Evolutionary conservation across 352 stramenopile genomes (phyloP), one percentile per base, ranked within the genome.

Genomic region (Pythium rhizo-oryzae): DNA sequence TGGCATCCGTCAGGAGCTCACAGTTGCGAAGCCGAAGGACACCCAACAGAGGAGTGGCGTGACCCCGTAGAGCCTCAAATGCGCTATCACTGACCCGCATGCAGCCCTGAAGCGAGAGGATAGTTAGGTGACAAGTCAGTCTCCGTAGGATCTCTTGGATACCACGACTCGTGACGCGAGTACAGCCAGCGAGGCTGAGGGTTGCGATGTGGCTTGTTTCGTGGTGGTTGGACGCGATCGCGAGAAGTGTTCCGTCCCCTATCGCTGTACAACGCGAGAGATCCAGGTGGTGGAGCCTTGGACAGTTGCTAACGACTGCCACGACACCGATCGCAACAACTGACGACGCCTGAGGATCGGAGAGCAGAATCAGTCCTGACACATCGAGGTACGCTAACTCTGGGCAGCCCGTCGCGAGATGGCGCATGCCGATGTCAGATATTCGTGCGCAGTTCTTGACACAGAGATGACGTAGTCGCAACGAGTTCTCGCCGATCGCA

Each of bases 401-500:
- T 18, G 75, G 71, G 51, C 84, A 92, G 0, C 84, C 78, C 16
- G 69, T 49, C 2, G 80, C 76, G 35, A 91, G 35, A 44, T 84
- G 72, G 0, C 76, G 77, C 23, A 94, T 55, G 7, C 86, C 86
- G 19, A 81, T 53, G 33, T 91, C 80, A 1, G 86, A 83, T 2
- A 94, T 60, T 24, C 79, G 73, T 54, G 61, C 50, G 51, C 84
- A 93, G 43, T 82, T 67, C 18, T 62, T 65, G 13, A 94, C 69
- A 21, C 54, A 79, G 15, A 95, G 44, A 33, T 79, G 57, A 21
- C 65, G 59, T 0, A 95, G 82, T 47, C 88, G 84, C 6, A 91
- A 50, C 47, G 88, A 75, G 41, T 79, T 80, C 67, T 98, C 93
- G 39, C 84, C 88, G 16, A 99, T 76, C 11, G 85, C 79, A 30